Evolutionary conservation across 805 yeast genomes (phyloP).

Genomic region (Sporopachydermia quercuum): DNA sequence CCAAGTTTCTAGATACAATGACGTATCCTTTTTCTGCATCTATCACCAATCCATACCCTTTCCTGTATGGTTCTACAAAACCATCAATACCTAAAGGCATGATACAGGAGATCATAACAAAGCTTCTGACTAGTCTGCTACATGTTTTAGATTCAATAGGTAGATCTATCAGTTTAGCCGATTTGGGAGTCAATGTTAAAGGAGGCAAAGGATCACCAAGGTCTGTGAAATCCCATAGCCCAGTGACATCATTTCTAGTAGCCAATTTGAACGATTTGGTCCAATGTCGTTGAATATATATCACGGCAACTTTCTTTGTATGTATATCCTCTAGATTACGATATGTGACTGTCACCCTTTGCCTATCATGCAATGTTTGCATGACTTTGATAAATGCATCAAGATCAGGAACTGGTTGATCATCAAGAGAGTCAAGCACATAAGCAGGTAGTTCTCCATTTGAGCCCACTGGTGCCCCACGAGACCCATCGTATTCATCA

Average conservation of each 20-base stretch:
- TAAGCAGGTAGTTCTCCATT: conserved; percentile 53
- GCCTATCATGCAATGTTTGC: conserved; percentile 61
- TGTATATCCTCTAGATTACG: conserved; percentile 75
- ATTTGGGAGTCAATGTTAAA: conserved; percentile 32
- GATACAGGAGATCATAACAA: conserved; percentile 53
- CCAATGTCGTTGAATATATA: conserved; percentile 81
- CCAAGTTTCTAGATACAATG: conserved; percentile 58
- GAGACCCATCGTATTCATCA: conserved; percentile 20
- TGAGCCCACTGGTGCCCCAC: neutral
- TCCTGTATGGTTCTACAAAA: conserved; percentile 42
- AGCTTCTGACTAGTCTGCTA: conserved; percentile 43
- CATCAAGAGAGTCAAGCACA: conserved; percentile 68
- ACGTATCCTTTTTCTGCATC: conserved; percentile 74
- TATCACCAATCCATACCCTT: conserved; percentile 64
- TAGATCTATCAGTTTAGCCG: conserved; percentile 46
- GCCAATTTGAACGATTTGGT: conserved; percentile 55
- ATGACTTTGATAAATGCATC: conserved; percentile 68
- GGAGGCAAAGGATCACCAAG: conserved; percentile 46
- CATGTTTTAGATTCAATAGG: conserved; percentile 42
- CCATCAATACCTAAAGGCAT: conserved; percentile 69
- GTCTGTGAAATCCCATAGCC: conserved; percentile 40
- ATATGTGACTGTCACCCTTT: conserved; percentile 53
- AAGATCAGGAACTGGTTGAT: conserved; percentile 55
- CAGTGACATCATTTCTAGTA: conserved; percentile 37
- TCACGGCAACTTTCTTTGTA: conserved; percentile 48